Base-by-base conservation (phyloP, 331 rosid species). In the Telfairia occidentalis region DNA sequence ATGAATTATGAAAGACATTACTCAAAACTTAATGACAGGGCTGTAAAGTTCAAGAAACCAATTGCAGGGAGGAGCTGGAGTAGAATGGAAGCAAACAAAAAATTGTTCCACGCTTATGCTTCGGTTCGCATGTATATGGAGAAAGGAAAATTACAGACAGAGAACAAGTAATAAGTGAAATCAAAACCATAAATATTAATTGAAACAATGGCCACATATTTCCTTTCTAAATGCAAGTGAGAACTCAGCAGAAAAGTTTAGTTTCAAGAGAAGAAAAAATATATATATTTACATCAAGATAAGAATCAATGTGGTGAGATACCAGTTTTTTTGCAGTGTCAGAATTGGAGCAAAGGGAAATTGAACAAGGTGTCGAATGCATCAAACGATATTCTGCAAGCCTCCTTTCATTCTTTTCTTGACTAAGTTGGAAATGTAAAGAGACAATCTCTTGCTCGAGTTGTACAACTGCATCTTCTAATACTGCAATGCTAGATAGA, bases 391-490 rank as follows among this genome's bases (percentile, higher is more conserved):
- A 89, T 73, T 85, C 90, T 48, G 88, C 88, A 34, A 89, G 96
- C 79, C 87, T 89, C 40, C 90, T 82, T 80, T 89, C 96, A 80
- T 89, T 89, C 83, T 90, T 87, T 82, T 89, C 96, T 84, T 89
- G 96, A 75, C 96, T 87, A 28, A 89, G 87, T 81, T 87, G 90
- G 77, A 85, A 89, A 80, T 87, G 90, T 83, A 89, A 87, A 83
- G 92, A 85, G 64, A 89, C 86, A 80, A 67, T 84, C 78, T 89
- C 87, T 35, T 81, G 84, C 82, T 89, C 90, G 7, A 87, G 92
- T 64, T 80, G 76, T 32, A 88, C 83, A 46, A 89, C 83, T 3
- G 89, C 65, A 76, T 52, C 82, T 85, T 89, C 96, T 73, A 86
- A 78, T 11, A 74, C 65, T 19, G 81, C 82, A 76, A 87, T 86